These are phyloP conservation scores for Penicillium fimorum DNA, from an alignment of 495 filamentous ascomycete genomes.

Conservation along the genomic window DNA sequence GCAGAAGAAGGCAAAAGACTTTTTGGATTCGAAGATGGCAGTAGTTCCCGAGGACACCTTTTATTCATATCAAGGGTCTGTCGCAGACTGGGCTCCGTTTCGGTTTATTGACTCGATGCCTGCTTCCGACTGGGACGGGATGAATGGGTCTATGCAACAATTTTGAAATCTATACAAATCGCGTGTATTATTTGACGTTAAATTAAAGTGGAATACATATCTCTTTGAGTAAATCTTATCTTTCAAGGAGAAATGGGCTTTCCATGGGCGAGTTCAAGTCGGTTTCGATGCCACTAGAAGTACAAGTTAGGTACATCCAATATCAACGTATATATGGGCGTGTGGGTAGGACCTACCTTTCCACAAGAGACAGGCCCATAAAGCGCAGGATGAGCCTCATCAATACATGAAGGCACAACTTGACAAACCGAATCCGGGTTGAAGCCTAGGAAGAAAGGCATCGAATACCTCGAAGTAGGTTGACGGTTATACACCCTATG, in stretches of 20 bases:
- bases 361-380: constrained; percentile 59
- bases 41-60: constrained; percentile 1
- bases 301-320: constrained; percentile 7
- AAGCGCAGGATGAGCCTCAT: constrained; percentile 51
- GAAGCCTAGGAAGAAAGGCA: constrained; percentile 61
- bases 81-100: constrained; percentile 13
- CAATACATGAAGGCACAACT: constrained; percentile 53
- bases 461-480: constrained; percentile 50
- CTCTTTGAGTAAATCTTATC: not conserved
- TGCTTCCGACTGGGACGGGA: constrained; percentile 5
- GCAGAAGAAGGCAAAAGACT: constrained; percentile 6
- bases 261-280: constrained; percentile 50
- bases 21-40: constrained; percentile 6
- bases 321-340: not conserved
- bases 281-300: constrained; percentile 27
- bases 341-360: constrained; percentile 27
- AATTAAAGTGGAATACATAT: not conserved
- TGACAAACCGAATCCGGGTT: constrained; percentile 44
- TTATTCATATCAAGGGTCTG: constrained; percentile 4
- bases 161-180: not conserved
- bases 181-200: not conserved
- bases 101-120: constrained; percentile 14
- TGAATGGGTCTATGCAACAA: constrained; percentile 4
- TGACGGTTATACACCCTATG: constrained; percentile 55
- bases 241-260: not conserved